Evolutionary conservation across 2,329 filamentous ascomycete genomes (phyloP).

Genomic region (Penicillium freii): DNA sequence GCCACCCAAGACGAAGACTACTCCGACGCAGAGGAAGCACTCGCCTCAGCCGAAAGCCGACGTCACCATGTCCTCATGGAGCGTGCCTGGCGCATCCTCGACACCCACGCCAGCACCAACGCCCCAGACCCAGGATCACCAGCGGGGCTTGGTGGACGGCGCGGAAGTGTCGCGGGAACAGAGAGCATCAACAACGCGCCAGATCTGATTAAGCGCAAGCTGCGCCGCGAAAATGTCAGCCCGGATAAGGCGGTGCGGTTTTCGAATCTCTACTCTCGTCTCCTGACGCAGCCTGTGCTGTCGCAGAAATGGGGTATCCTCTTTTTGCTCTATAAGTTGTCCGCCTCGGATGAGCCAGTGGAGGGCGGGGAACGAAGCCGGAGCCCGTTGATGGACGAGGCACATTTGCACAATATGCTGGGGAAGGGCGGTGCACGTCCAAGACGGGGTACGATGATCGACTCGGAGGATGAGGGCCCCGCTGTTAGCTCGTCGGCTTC

Average conservation of each 20-base stretch:
- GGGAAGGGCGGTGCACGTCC: slow-evolving; percentile 25
- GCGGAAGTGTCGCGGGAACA: slow-evolving; percentile 33
- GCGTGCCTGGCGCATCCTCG: slow-evolving; percentile 40
- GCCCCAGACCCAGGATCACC: slow-evolving; percentile 29
- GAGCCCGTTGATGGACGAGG: slow-evolving; percentile 42
- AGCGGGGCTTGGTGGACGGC: slow-evolving; percentile 22
- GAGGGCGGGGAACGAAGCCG: slow-evolving; percentile 32
- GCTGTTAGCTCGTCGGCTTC: slow-evolving; percentile 44
- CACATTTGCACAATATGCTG: slow-evolving; percentile 39
- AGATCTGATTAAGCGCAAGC: slow-evolving; percentile 84
- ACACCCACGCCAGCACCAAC: slow-evolving; percentile 26
- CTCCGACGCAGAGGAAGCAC: slow-evolving; percentile 35
- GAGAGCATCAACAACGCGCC: slow-evolving; percentile 79
- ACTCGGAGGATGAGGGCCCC: slow-evolving; percentile 37
- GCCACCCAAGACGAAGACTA: slow-evolving; percentile 31
- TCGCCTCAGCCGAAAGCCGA: slow-evolving; percentile 38
- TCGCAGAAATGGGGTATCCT: slow-evolving; percentile 97
- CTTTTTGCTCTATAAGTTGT: slow-evolving; percentile 81
- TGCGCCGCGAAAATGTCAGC: slow-evolving; percentile 73
- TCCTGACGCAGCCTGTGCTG: slow-evolving; percentile 86
- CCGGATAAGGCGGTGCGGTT: slow-evolving; percentile 76
- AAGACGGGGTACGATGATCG: slow-evolving; percentile 24
- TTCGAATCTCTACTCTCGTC: slow-evolving; percentile 83
- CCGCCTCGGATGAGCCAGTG: slow-evolving; percentile 54
- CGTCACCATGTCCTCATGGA: slow-evolving; percentile 37